These are phyloP conservation scores for Rubus idaeus DNA, from an alignment of 306 rosid genomes.

Conservation along the genomic window DNA sequence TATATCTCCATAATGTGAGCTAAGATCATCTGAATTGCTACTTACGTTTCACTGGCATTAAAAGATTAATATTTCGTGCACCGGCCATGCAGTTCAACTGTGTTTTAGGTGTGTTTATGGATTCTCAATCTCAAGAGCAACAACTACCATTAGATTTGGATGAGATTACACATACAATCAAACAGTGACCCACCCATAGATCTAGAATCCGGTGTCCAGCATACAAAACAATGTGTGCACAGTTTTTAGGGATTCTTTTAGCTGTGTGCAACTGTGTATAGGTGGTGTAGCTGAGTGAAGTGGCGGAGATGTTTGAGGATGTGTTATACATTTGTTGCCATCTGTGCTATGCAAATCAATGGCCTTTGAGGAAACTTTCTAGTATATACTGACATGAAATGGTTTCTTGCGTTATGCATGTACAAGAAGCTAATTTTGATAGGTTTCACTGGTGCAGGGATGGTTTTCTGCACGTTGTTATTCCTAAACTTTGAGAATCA, in stretches of 20 bases:
- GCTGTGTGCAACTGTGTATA: no score
- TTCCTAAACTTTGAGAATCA: constrained; percentile 60
- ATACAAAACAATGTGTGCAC: not conserved
- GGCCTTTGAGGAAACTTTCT: not conserved
- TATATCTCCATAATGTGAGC: not conserved
- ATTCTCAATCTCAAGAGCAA: not conserved
- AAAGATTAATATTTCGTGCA: not conserved
- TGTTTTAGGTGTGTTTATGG: no score
- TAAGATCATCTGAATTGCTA: not conserved
- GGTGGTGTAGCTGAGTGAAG: no score
- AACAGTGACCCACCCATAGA: not conserved
- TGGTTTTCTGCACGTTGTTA: constrained; percentile 59
- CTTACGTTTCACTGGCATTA: not conserved
- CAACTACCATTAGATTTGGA: not conserved
- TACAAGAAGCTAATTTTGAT: constrained; percentile 16
- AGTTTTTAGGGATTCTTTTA: no score
- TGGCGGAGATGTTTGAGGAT: not conserved
- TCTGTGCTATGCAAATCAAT: not conserved
- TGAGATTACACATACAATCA: not conserved
- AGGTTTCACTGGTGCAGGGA: constrained; percentile 51
- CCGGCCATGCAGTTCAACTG: not conserved
- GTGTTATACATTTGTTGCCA: not conserved
- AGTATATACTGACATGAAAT: not conserved
- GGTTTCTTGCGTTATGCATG: not conserved
- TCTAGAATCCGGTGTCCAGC: not conserved